A percentile compares a stretch with the other conserved stretches of the same genome.
phyloP scores from a whole-genome alignment of 1,284 basidiomycete genomes.

The Ganoderma multipileum region DNA sequence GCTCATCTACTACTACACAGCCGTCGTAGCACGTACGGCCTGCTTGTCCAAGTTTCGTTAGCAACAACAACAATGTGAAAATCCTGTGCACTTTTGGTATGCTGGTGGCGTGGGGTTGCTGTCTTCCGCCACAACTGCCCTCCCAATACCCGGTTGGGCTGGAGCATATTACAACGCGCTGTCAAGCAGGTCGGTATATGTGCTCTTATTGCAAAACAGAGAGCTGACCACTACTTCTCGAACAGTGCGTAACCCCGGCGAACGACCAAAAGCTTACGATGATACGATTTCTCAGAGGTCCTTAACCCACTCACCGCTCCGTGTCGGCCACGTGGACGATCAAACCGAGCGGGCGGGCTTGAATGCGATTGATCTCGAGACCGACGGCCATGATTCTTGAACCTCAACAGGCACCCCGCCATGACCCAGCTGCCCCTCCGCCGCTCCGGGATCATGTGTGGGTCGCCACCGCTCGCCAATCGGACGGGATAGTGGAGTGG shows the following conservation, averaged over 20 bases:
- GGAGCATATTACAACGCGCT: no score
- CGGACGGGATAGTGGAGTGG: background rate
- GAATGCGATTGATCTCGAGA: background rate
- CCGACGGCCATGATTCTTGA: background rate
- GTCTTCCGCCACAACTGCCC: no score
- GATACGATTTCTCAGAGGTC: background rate
- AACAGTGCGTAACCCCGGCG: background rate
- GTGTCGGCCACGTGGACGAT: background rate
- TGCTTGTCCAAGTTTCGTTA: background rate
- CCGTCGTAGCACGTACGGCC: background rate
- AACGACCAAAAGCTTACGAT: background rate
- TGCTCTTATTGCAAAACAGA: background rate
- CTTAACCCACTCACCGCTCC: background rate
- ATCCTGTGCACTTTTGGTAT: background rate
- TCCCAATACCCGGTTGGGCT: no score
- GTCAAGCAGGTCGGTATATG: background rate
- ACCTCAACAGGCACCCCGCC: background rate
- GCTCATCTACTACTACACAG: background rate
- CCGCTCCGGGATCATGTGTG: background rate
- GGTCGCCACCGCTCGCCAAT: background rate
- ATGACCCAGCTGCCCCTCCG: background rate
- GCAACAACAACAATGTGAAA: conserved; percentile 9
- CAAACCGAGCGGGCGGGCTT: background rate
- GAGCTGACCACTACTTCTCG: background rate
- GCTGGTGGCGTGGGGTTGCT: background rate